phyloP scores from a whole-genome alignment of 805 yeast genomes.

The Metschnikowia bowlesiae region DNA sequence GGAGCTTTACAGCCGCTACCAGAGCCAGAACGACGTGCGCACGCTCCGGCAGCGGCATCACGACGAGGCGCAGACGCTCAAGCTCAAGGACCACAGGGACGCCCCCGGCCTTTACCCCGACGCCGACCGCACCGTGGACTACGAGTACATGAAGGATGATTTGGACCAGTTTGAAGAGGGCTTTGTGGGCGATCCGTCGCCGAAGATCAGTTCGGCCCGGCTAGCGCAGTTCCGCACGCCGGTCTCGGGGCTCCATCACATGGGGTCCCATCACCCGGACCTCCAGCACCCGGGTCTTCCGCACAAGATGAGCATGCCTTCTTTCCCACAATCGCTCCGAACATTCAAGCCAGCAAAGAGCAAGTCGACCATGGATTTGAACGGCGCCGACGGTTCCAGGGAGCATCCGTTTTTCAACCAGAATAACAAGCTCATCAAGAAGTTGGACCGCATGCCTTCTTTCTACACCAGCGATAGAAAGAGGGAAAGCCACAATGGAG shows the following conservation, averaged over 20 bases:
- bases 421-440: conserved; percentile 31
- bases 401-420: conserved; percentile 29
- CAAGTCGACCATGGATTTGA: conserved; percentile 32
- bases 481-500: no score
- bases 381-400: conserved; percentile 7
- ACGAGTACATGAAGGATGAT: conserved; percentile 36
- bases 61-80: conserved; percentile 27
- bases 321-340: conserved; percentile 12
- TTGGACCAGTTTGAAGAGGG: conserved; percentile 36
- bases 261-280: no score
- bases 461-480: conserved; percentile 20
- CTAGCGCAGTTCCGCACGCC: conserved; percentile 11
- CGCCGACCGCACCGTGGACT: conserved; percentile 29
- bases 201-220: conserved; percentile 7
- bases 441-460: conserved; percentile 40
- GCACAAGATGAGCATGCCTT: conserved; percentile 22
- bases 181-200: conserved; percentile 22
- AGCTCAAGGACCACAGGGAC: conserved; percentile 21
- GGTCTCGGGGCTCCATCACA: conserved; percentile 1
- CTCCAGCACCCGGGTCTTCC: no score
- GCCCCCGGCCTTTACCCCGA: conserved; percentile 7
- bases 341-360: conserved; percentile 22
- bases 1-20: conserved; percentile 22
- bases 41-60: not conserved
- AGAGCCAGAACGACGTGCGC: conserved; percentile 6